Conservation (phyloP, 1,284 basidiomycete species). For the Serendipita sp. region DNA sequence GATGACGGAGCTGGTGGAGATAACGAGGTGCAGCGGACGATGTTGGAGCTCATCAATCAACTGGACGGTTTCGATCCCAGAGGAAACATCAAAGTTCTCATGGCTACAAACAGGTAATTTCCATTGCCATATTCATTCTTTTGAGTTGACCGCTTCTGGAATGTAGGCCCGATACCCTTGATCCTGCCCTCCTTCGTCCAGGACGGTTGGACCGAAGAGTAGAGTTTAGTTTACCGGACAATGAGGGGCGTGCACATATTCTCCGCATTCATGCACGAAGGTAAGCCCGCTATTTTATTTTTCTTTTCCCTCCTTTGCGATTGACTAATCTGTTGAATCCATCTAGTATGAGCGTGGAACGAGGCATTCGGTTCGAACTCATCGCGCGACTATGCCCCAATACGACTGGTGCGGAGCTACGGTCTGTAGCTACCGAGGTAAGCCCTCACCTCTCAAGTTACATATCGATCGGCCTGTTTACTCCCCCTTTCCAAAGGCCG, state of each 20-base stretch:
- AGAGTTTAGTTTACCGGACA: constrained; percentile 92
- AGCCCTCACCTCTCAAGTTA: constrained; percentile 9
- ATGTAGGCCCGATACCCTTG: constrained; percentile 86
- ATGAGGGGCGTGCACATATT: constrained; percentile 93
- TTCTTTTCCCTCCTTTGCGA: constrained; percentile 8
- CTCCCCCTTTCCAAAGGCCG: constrained; percentile 45
- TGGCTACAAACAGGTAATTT: constrained; percentile 89
- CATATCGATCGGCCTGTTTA: not conserved
- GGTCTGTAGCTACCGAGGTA: constrained; percentile 92
- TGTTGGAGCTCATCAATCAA: constrained; percentile 99
- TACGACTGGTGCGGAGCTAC: constrained; percentile 92
- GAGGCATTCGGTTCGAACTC: constrained; percentile 94
- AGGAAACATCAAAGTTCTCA: constrained; percentile 98
- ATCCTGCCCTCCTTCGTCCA: constrained; percentile 90
- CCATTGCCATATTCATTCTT: not conserved
- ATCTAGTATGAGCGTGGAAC: constrained; percentile 87
- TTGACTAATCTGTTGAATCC: constrained; percentile 11
- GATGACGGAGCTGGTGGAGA: constrained; percentile 98
- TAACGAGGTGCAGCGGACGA: constrained; percentile 99
- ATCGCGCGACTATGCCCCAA: constrained; percentile 96
- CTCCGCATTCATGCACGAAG: constrained; percentile 92
- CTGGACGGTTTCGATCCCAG: constrained; percentile 96
- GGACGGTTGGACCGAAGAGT: constrained; percentile 93
- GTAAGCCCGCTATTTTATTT: constrained; percentile 28
- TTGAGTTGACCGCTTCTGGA: constrained; percentile 8